phyloP scores from a whole-genome alignment of 2,329 filamentous ascomycete species.

The Hyphodiscus sp. region DNA sequence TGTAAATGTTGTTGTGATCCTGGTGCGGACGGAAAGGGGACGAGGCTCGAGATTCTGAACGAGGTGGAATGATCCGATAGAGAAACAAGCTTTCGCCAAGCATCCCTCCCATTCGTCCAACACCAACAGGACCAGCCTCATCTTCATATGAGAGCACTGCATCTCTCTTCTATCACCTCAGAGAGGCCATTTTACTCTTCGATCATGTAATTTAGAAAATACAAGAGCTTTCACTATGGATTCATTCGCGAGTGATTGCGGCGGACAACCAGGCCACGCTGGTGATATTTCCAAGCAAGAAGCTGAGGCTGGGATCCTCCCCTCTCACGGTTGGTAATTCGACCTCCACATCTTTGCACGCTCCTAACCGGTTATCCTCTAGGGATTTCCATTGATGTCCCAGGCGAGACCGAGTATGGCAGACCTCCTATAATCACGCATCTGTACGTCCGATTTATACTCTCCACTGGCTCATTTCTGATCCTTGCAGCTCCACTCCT shows the following conservation, averaged over 20 bases:
- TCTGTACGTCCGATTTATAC: slow-evolving; percentile 19
- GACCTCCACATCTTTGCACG: slow-evolving; percentile 2
- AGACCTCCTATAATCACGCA: slow-evolving; percentile 33
- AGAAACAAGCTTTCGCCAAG: slow-evolving; percentile 20
- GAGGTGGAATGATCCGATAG: background rate
- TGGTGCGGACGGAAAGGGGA: background rate
- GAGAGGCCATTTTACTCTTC: background rate
- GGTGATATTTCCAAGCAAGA: slow-evolving; percentile 23
- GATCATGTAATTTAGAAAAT: slow-evolving; percentile 7
- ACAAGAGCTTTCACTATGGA: slow-evolving; percentile 12
- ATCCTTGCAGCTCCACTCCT: slow-evolving; percentile 39
- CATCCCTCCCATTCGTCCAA: background rate
- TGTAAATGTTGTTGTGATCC: background rate
- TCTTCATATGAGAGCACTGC: slow-evolving; percentile 5
- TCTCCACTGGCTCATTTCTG: slow-evolving; percentile 4
- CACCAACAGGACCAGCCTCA: background rate
- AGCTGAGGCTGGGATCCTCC: slow-evolving; percentile 34
- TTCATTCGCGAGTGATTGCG: slow-evolving; percentile 10
- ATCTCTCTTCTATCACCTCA: background rate
- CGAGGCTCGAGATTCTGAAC: slow-evolving; percentile 1
- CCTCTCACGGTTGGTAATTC: slow-evolving; percentile 38
- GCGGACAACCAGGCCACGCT: slow-evolving; percentile 12
- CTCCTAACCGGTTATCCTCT: background rate
- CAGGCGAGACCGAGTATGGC: slow-evolving; percentile 30
- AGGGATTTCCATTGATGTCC: slow-evolving; percentile 37